Evolutionary conservation across 345 rosid species (phyloP), one percentile per base, ranked within the genome.

Genomic region (Corymbia maculata): DNA sequence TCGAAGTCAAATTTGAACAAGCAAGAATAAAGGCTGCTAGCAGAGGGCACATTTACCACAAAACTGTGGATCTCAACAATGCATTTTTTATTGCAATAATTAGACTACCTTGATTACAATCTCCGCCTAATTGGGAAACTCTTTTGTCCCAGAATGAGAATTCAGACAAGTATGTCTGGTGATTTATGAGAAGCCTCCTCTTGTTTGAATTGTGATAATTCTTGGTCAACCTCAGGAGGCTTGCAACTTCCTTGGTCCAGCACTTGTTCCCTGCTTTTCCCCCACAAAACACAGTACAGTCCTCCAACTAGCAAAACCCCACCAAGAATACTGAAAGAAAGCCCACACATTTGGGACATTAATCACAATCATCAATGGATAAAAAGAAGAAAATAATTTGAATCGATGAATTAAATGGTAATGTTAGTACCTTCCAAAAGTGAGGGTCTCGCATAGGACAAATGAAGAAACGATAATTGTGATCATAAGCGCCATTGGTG

Each of bases 261-360:
- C 49, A 11, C 6, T 87, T 90, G 88, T 89, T 97, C 99, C 92
- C 86, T 96, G 90, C 89, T 93, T 92, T 97, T 97, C 5, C 97
- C 99, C 99, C 98, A 97, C 61, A 96, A 68, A 13, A 97, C 99
- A 91, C 95, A 91, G 32, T 96, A 97, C 52, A 97, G 96, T 68
- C 99, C 99, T 85, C 90, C 90, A 52, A 97, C 94, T 93, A 97
- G 89, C 89, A 96, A 84, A 11, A 94, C 11, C 59, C 95, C 98
- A 53, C 99, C 99, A 32, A 94, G 55, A 57, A 96, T n/a, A 90
- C 99, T 97, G 86, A 90, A 91, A 85, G 79, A 89, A 32, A 66
- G 85, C 32, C 53, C 30, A 85, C 82, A 87, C 8, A 85, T 50
- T 66, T 59, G 32, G 70, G 26, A n/a, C 51, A 64, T 36, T 42